phyloP scores from a whole-genome alignment of 75 land plant species.

The Cupressus sempervirens region DNA sequence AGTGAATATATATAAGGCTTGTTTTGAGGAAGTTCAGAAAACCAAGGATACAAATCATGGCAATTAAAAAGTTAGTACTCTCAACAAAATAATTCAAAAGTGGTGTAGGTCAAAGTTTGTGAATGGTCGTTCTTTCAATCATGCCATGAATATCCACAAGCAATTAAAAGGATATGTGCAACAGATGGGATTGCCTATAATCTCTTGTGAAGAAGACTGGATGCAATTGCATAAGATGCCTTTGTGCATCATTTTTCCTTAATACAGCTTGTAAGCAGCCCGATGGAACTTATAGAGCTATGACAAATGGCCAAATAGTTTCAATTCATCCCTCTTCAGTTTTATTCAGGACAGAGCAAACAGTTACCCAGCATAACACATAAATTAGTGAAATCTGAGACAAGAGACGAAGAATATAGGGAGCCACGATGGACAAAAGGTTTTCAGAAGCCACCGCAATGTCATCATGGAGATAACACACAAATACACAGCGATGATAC shows the following conservation, averaged over 20 bases:
- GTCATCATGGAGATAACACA: too few relatives aligned
- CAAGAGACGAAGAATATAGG: too few relatives aligned
- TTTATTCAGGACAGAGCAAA: slow-evolving; percentile 62
- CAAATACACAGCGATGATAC: too few relatives aligned
- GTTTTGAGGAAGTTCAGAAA: slow-evolving; percentile 52
- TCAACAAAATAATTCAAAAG: slow-evolving; percentile 47
- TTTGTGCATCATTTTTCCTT: slow-evolving; percentile 88
- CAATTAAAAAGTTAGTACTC: slow-evolving; percentile 28
- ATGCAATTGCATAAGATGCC: slow-evolving; percentile 76
- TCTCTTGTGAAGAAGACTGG: slow-evolving; percentile 86
- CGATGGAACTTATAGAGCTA: slow-evolving; percentile 86
- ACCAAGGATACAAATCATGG: slow-evolving; percentile 12
- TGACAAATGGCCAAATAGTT: slow-evolving; percentile 65
- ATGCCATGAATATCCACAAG: slow-evolving; percentile 81
- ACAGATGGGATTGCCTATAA: slow-evolving; percentile 61
- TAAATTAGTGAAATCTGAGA: too few relatives aligned
- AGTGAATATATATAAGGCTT: slow-evolving; percentile 64
- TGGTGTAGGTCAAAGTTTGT: slow-evolving; percentile 92
- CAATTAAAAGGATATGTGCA: slow-evolving; percentile 75
- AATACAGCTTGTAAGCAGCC: slow-evolving; percentile 78
- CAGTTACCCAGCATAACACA: too few relatives aligned
- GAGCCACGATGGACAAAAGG: too few relatives aligned
- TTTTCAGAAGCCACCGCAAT: too few relatives aligned
- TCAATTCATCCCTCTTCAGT: slow-evolving; percentile 89
- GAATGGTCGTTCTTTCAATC: slow-evolving; percentile 74